These are phyloP conservation scores for Cutaneotrichosporon spelunceum DNA, from an alignment of 1,284 basidiomycete species.

Conservation along the genomic window DNA sequence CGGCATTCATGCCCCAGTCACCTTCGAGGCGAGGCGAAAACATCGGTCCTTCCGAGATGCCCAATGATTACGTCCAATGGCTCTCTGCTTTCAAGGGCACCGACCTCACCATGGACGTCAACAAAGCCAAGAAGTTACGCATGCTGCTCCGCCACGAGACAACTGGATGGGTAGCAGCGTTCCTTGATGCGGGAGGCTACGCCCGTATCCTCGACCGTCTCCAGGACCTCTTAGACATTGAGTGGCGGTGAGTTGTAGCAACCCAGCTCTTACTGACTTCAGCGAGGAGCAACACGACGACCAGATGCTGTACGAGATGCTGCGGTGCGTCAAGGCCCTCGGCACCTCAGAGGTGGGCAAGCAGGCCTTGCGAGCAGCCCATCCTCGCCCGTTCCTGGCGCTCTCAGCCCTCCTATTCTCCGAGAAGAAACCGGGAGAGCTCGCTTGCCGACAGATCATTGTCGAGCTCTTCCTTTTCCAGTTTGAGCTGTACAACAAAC, in stretches of 20 bases:
- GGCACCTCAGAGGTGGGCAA: slow-evolving; percentile 69
- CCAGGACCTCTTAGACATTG: slow-evolving; percentile 88
- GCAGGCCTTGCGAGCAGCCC: slow-evolving; percentile 69
- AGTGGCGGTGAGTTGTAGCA: slow-evolving; percentile 74
- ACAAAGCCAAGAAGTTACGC: slow-evolving; percentile 47
- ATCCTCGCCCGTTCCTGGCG: slow-evolving; percentile 80
- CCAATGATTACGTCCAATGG: slow-evolving; percentile 41
- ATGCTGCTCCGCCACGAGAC: slow-evolving; percentile 79
- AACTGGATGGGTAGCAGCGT: slow-evolving; percentile 86
- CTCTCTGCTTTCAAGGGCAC: slow-evolving; percentile 37
- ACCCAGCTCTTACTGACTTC: neutral
- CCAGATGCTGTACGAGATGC: slow-evolving; percentile 82
- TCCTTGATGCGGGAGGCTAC: slow-evolving; percentile 80
- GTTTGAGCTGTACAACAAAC: slow-evolving; percentile 67
- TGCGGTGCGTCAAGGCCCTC: slow-evolving; percentile 90
- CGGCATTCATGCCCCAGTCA: slow-evolving; percentile 10
- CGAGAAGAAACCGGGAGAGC: slow-evolving; percentile 94
- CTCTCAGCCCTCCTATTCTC: slow-evolving; percentile 82
- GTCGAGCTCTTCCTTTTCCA: slow-evolving; percentile 76
- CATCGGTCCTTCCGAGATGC: slow-evolving; percentile 30
- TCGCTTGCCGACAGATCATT: slow-evolving; percentile 83
- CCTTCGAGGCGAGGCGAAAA: slow-evolving; percentile 6
- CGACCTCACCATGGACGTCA: slow-evolving; percentile 47
- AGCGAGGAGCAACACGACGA: slow-evolving; percentile 98
- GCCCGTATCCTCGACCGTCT: slow-evolving; percentile 73